A percentile compares a stretch with the other conserved stretches of the same genome.
phyloP scores from a whole-genome alignment of 805 yeast genomes.

The Metschnikowia baotianmanensis region DNA sequence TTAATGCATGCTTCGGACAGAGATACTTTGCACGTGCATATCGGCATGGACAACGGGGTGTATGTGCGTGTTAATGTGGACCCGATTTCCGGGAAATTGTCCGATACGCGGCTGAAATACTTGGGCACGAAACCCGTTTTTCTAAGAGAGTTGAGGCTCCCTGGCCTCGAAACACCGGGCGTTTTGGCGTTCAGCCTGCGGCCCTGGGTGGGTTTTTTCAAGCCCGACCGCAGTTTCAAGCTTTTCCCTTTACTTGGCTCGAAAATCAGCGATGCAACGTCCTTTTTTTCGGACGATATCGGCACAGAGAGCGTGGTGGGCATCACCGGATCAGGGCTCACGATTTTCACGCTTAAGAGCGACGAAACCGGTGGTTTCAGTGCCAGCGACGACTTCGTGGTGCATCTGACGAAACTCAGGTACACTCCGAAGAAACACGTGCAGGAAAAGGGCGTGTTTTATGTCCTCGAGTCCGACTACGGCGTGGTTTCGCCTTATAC shows the following conservation, averaged over 20 bases:
- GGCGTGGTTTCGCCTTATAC: conserved; percentile 32
- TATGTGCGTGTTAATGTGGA: conserved; percentile 65
- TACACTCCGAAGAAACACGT: conserved; percentile 51
- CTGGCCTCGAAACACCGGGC: conserved; percentile 25
- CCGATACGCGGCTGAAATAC: conserved; percentile 66
- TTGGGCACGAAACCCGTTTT: conserved; percentile 67
- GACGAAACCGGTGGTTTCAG: conserved; percentile 28
- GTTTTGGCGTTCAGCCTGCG: conserved; percentile 52
- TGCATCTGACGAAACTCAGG: conserved; percentile 39
- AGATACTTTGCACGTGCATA: conserved; percentile 48
- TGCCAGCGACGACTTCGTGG: conserved; percentile 26
- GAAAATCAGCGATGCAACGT: conserved; percentile 44
- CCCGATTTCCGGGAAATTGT: conserved; percentile 51
- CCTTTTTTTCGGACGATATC: conserved; percentile 62
- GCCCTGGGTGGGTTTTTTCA: conserved; percentile 52
- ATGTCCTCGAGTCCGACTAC: conserved; percentile 46
- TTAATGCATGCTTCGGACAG: conserved; percentile 20
- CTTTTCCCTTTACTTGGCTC: conserved; percentile 48
- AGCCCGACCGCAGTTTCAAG: conserved; percentile 34
- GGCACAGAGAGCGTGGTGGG: conserved; percentile 65
- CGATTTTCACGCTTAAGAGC: conserved; percentile 53
- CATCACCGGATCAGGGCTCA: conserved; percentile 47
- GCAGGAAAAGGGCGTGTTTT: conserved; percentile 20
- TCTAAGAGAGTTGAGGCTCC: conserved; percentile 38
- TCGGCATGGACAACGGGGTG: conserved; percentile 84